These are phyloP conservation scores for Mallotus japonicus DNA, from an alignment of 441 rosid genomes.

Conservation along the genomic window DNA sequence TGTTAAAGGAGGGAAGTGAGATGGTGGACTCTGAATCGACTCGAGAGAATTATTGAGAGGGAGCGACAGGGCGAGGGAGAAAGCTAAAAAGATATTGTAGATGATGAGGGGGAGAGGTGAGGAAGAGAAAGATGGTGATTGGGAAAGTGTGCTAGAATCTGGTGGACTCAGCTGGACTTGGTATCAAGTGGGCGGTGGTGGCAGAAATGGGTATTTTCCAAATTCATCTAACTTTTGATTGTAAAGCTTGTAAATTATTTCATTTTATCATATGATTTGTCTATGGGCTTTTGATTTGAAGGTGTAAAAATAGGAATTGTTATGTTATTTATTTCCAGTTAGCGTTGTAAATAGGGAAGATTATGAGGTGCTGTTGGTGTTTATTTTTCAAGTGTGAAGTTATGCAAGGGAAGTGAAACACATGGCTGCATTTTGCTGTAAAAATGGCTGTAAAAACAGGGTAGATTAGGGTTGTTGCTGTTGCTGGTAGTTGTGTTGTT, in stretches of 20 bases:
- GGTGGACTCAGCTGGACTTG: conserved; percentile 34
- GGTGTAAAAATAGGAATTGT: conserved; percentile 11
- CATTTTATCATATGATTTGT: neutral
- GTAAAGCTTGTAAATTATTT: conserved; percentile 9
- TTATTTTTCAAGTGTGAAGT: too few relatives aligned
- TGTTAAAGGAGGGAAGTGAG: too few relatives aligned
- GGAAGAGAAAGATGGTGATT: conserved; percentile 49
- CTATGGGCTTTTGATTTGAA: neutral
- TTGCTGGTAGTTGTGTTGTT: too few relatives aligned
- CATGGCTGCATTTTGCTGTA: too few relatives aligned
- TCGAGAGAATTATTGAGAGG: conserved; percentile 67
- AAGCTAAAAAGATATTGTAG: conserved; percentile 48
- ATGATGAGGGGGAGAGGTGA: conserved; percentile 44
- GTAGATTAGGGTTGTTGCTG: too few relatives aligned
- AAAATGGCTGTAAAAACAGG: too few relatives aligned
- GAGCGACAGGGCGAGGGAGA: conserved; percentile 50
- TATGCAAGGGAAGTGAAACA: too few relatives aligned
- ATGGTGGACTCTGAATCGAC: conserved; percentile 27
- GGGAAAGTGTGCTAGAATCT: conserved; percentile 62
- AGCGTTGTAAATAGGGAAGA: neutral
- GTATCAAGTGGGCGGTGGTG: conserved; percentile 23
- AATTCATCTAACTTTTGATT: conserved; percentile 39
- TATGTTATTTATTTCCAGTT: neutral
- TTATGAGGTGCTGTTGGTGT: too few relatives aligned
- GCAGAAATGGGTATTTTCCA: conserved; percentile 18